Conservation (phyloP, 768 basidiomycete species). For the Termitomyces sp. region DNA sequence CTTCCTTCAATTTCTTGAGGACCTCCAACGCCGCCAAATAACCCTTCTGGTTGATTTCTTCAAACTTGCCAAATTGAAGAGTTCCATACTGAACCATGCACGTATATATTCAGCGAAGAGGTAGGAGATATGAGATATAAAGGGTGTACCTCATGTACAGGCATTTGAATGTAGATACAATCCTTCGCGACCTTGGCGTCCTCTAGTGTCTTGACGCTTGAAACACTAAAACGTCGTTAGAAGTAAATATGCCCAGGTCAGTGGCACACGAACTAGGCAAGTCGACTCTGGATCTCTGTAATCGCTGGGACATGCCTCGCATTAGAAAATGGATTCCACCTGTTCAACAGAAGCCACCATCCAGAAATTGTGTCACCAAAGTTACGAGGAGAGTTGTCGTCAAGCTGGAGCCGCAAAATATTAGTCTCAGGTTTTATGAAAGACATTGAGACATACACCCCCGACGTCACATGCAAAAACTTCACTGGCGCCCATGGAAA, state of each 20-base stretch:
- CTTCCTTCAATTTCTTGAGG: conserved; percentile 73
- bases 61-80: conserved; percentile 83
- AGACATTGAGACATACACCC: conserved; percentile 44
- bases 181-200: conserved; percentile 90
- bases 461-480: conserved; percentile 96
- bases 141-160: conserved; percentile 76
- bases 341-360: conserved; percentile 91
- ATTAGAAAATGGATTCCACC: conserved; percentile 88
- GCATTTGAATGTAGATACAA: conserved; percentile 91
- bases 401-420: conserved; percentile 44
- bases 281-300: conserved; percentile 88
- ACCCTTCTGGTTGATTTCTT: conserved; percentile 83
- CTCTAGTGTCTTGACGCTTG: conserved; percentile 90
- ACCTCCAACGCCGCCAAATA: conserved; percentile 68
- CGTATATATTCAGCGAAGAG: background rate
- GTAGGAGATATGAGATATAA: background rate
- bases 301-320: conserved; percentile 78
- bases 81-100: conserved; percentile 70
- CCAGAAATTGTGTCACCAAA: conserved; percentile 96
- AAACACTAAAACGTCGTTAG: conserved; percentile 56
- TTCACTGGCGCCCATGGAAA: conserved; percentile 82
- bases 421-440: background rate
- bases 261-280: conserved; percentile 77
- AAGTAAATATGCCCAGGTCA: background rate
- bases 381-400: conserved; percentile 91